Evolutionary conservation across 2,329 filamentous ascomycete genomes (phyloP), one percentile per base, ranked within the genome.

Genomic region (Ceratocystis diversiconidia): DNA sequence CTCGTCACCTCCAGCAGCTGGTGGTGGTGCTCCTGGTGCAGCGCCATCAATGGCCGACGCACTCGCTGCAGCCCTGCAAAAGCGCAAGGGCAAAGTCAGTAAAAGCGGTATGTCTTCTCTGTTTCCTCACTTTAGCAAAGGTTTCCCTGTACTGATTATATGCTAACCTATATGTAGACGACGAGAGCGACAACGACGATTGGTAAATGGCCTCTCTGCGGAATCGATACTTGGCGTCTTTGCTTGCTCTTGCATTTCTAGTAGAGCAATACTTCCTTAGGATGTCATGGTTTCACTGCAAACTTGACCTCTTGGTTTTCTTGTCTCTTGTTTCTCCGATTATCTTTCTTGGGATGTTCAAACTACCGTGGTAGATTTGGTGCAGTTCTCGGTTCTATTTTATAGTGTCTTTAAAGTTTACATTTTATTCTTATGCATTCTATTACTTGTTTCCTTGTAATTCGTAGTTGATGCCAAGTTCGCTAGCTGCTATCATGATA

Each of bases 31-130:
- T n/a, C 73, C 79, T 50, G 80, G 80, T 55, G 80, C 79, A 19
- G 81, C 83, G 10, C 83, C 85, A 65, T 86, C 84, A 44, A 84
- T 96, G 81, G 90, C 90, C 25, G 90, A 88, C 77, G 92, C 90
- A 61, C 77, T 96, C 70, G 89, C 89, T 67, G 87, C 85, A 68
- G 88, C 87, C 66, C 76, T 92, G 71, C 84, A 87, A 72, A 88
- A 89, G 77, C 82, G 92, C 75, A 96, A 96, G 79, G 85, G 90
- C 75, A 96, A 95, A 80, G 92, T 96, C 74, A 90, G 89, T 77
- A 87, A 89, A 74, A 95, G 90, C 80, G 92, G 92, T 96, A 84
- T 85, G 89, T 87, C 63, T 62, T 62, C 63, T 19, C 46, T 62
- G 69, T 69, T 57, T 67, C 62, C 60, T 8, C n/a, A 3, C 10